Conservation (phyloP, 164 flowering plant genomes). For the Chimonanthus salicifolius region DNA sequence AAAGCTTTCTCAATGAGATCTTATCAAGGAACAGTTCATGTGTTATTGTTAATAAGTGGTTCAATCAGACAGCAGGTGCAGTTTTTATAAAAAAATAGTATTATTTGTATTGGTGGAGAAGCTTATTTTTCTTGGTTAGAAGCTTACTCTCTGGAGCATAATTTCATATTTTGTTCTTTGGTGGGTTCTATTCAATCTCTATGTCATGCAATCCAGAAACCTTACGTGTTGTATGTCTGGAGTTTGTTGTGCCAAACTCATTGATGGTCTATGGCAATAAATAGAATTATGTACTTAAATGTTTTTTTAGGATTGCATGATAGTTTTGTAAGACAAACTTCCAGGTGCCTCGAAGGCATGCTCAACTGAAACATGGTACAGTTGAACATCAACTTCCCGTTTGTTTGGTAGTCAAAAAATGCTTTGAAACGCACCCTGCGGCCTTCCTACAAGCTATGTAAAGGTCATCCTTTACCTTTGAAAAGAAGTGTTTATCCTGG, state of each 20-base stretch:
- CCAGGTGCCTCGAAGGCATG: background rate
- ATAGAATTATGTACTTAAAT: background rate
- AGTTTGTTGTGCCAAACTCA: background rate
- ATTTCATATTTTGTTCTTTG: background rate
- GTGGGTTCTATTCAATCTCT: background rate
- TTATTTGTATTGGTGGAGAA: background rate
- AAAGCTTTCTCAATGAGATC: conserved; percentile 15
- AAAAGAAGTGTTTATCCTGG: too few relatives aligned
- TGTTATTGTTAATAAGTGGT: background rate
- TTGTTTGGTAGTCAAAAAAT: too few relatives aligned
- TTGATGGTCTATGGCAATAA: background rate
- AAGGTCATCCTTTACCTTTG: too few relatives aligned
- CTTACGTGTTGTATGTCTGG: background rate
- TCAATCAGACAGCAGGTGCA: background rate
- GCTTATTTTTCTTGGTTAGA: background rate
- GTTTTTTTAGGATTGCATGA: background rate
- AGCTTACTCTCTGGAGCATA: background rate
- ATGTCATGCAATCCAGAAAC: too few relatives aligned
- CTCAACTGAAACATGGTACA: background rate
- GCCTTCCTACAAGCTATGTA: too few relatives aligned
- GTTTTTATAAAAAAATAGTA: background rate
- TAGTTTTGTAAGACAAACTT: background rate
- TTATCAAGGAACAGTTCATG: conserved; percentile 6
- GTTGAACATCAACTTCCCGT: too few relatives aligned
- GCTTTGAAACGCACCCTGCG: too few relatives aligned